A percentile compares a stretch with the other conserved stretches of the same genome.
phyloP scores from a whole-genome alignment of 2,329 filamentous ascomycete species.

The Botrytis fabae region DNA sequence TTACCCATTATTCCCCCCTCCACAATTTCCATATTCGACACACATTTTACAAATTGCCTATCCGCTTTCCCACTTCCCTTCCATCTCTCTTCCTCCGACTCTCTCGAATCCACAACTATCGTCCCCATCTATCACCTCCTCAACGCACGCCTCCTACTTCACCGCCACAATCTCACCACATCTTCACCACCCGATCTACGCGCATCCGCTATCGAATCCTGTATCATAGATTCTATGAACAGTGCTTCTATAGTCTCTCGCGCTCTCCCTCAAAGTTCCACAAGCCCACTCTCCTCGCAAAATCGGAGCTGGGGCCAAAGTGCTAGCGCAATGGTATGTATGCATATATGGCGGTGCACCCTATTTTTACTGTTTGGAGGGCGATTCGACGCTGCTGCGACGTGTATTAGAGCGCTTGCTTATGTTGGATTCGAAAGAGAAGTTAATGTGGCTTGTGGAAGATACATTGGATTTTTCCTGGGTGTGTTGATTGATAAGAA shows the following conservation, averaged over 20 bases:
- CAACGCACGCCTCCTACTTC: conserved; percentile 78
- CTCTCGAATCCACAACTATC: conserved; percentile 72
- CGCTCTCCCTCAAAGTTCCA: conserved; percentile 47
- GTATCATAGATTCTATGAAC: conserved; percentile 71
- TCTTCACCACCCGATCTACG: conserved; percentile 66
- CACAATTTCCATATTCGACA: conserved; percentile 76
- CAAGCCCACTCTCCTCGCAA: conserved; percentile 34
- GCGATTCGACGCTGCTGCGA: conserved; percentile 69
- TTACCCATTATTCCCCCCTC: conserved; percentile 64
- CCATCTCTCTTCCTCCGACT: conserved; percentile 63
- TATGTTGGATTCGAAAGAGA: conserved; percentile 70
- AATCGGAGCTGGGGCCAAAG: conserved; percentile 31
- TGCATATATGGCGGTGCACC: conserved; percentile 84
- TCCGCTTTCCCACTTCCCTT: conserved; percentile 74
- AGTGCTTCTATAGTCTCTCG: conserved; percentile 76
- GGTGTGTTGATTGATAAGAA: conserved; percentile 61
- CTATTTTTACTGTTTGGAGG: conserved; percentile 76
- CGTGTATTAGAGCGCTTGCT: conserved; percentile 70
- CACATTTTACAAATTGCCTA: conserved; percentile 75
- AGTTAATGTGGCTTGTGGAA: conserved; percentile 75
- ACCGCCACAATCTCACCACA: conserved; percentile 84
- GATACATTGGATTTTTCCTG: conserved; percentile 80
- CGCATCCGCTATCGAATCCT: conserved; percentile 72
- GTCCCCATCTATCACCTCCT: conserved; percentile 77
- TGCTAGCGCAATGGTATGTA: conserved; percentile 71